Evolutionary conservation across 305 asterid species (phyloP).

Genomic region (Nicotiana rustica): DNA sequence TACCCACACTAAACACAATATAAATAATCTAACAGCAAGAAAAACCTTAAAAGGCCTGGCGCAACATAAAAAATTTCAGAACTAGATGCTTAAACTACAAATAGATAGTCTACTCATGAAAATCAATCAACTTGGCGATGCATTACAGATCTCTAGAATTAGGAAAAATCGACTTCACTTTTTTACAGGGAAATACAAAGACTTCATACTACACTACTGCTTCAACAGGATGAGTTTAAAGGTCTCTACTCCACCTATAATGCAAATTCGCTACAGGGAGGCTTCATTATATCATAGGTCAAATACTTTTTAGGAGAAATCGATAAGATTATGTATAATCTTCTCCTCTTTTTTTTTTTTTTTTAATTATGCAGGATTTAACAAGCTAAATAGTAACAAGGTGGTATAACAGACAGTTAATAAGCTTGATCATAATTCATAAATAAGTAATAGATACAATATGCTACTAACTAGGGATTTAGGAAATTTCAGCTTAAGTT

Average conservation of each 20-base stretch:
- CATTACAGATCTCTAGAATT: neutral
- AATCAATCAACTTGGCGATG: neutral
- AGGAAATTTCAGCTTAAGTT: neutral
- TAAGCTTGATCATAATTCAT: neutral
- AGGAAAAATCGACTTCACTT: neutral
- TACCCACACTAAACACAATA: neutral
- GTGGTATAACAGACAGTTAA: neutral
- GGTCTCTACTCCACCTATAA: neutral
- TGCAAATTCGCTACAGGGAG: neutral
- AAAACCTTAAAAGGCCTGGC: neutral
- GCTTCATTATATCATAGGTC: constrained; percentile 7
- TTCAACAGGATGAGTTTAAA: neutral
- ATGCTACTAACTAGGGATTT: neutral
- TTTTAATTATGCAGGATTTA: neutral
- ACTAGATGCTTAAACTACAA: neutral
- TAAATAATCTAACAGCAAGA: neutral
- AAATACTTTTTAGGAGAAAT: neutral
- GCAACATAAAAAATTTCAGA: neutral
- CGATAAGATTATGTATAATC: neutral
- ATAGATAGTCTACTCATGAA: neutral
- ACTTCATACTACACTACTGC: neutral
- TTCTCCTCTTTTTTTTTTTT: neutral
- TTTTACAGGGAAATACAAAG: neutral
- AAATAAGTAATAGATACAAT: neutral
- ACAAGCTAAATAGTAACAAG: neutral